These are phyloP conservation scores for Aspergillus sclerotioniger DNA, from an alignment of 495 filamentous ascomycete species.

Conservation along the genomic window DNA sequence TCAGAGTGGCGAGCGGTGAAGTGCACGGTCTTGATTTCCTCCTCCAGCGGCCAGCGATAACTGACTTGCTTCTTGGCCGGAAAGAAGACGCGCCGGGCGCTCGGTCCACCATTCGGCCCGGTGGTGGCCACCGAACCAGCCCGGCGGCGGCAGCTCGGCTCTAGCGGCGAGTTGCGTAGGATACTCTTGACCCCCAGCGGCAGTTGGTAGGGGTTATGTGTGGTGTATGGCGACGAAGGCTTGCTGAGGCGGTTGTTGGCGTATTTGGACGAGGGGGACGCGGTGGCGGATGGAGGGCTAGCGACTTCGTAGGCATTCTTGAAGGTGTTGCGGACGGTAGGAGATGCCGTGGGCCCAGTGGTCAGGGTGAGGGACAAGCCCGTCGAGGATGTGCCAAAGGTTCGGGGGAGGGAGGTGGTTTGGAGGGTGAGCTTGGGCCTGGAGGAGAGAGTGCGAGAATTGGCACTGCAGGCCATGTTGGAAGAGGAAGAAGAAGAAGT, in stretches of 20 bases:
- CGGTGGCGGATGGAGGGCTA: conserved; percentile 62
- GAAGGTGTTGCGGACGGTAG: conserved; percentile 79
- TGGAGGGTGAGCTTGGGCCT: conserved; percentile 80
- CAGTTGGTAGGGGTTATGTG: conserved; percentile 58
- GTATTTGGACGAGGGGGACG: conserved; percentile 31
- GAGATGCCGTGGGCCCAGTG: conserved; percentile 62
- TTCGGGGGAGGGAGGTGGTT: conserved; percentile 54
- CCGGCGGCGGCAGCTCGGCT: conserved; percentile 36
- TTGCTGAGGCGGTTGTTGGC: conserved; percentile 26
- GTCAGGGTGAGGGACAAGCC: conserved; percentile 56
- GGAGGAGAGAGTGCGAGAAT: conserved; percentile 41
- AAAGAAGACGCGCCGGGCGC: conserved; percentile 49
- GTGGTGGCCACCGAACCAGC: conserved; percentile 41
- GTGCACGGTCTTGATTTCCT: conserved; percentile 52
- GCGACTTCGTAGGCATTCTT: conserved; percentile 72
- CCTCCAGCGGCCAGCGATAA: conserved; percentile 52
- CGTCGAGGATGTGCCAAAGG: conserved; percentile 54
- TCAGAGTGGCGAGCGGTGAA: conserved; percentile 55
- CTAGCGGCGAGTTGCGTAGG: conserved; percentile 68
- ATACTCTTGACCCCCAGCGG: conserved; percentile 68
- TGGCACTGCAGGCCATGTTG: conserved; percentile 27
- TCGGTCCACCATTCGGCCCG: conserved; percentile 30
- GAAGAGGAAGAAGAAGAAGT: background rate
- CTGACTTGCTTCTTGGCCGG: conserved; percentile 57
- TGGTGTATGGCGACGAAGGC: conserved; percentile 26